Evolutionary conservation across 768 basidiomycete species (phyloP).

Genomic region (Asterophora parasitica): DNA sequence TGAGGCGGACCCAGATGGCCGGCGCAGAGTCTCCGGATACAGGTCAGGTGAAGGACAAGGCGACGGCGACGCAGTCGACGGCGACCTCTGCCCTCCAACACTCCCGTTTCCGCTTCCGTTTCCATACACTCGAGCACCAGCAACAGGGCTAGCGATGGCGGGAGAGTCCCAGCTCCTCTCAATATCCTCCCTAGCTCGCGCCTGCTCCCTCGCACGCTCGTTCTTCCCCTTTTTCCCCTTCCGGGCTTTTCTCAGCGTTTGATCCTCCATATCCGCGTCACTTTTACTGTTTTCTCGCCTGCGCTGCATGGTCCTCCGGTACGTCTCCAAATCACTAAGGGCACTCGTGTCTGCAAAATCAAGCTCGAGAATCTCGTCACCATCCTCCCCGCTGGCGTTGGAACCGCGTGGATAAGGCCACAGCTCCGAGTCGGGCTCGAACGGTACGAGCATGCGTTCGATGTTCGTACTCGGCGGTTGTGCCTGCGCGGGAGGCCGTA

Average conservation of each 20-base stretch:
- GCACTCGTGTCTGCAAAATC: conserved; percentile 73
- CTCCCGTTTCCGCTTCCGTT: no score
- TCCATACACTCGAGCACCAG: not conserved
- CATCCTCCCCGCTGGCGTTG: conserved; percentile 35
- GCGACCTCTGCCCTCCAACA: conserved; percentile 10
- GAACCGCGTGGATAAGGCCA: conserved; percentile 61
- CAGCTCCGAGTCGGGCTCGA: conserved; percentile 58
- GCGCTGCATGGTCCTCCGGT: conserved; percentile 28
- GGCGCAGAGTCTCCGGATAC: not conserved
- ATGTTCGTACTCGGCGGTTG: conserved; percentile 2
- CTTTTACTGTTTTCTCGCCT: not conserved
- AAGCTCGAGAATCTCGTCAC: conserved; percentile 70
- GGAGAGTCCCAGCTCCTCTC: conserved; percentile 64
- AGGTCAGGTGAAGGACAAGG: conserved; percentile 9
- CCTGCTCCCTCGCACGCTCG: conserved; percentile 34
- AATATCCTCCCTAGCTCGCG: conserved; percentile 41
- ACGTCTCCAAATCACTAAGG: conserved; percentile 62
- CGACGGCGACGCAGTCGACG: conserved; percentile 12
- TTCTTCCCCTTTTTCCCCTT: conserved; percentile 25
- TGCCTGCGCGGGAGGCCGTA: not conserved
- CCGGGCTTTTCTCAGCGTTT: conserved; percentile 14
- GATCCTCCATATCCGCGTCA: not conserved
- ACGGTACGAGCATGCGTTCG: conserved; percentile 49
- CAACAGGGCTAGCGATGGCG: conserved; percentile 9
- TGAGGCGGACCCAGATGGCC: no score